Percentiles rank a stretch among this genome's conserved stretches.
phyloP scores from a whole-genome alignment of 2,329 filamentous ascomycete species.

The Ceratocystis albifundus region DNA sequence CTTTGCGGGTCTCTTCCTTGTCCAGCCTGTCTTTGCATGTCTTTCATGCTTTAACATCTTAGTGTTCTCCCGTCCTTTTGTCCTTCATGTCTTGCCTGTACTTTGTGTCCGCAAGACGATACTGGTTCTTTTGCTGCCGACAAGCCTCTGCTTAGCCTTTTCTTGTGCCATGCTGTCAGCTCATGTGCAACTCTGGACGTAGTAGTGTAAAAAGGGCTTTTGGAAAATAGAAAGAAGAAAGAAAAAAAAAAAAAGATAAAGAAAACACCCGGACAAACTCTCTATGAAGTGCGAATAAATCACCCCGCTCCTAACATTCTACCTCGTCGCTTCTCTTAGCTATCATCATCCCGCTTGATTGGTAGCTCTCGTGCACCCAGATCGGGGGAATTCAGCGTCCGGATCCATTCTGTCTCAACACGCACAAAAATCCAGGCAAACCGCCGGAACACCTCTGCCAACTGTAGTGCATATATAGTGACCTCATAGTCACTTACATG shows the following conservation, averaged over 20 bases:
- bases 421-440: constrained; percentile 98
- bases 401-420: constrained; percentile 84
- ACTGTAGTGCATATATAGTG: constrained; percentile 77
- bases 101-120: not conserved
- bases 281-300: constrained; percentile 1
- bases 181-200: not conserved
- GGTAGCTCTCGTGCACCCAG: constrained; percentile 63
- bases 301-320: not conserved
- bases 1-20: not conserved
- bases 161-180: not conserved
- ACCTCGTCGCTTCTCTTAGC: constrained; percentile 24
- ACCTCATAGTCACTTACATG: constrained; percentile 78
- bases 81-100: not conserved
- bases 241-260: no score
- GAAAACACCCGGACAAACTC: not conserved
- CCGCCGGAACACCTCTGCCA: constrained; percentile 72
- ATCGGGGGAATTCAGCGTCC: constrained; percentile 52
- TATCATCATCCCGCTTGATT: constrained; percentile 43
- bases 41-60: not conserved
- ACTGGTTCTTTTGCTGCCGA: not conserved
- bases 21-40: not conserved
- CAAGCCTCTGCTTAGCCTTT: not conserved
- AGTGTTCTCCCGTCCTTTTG: not conserved
- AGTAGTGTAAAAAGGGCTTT: not conserved
- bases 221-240: no score